Percentiles rank a stretch among this genome's conserved stretches.
Evolutionary conservation across 1,139 yeast species (phyloP).

Genomic region (Yamadazyma pseudoaaseri): DNA sequence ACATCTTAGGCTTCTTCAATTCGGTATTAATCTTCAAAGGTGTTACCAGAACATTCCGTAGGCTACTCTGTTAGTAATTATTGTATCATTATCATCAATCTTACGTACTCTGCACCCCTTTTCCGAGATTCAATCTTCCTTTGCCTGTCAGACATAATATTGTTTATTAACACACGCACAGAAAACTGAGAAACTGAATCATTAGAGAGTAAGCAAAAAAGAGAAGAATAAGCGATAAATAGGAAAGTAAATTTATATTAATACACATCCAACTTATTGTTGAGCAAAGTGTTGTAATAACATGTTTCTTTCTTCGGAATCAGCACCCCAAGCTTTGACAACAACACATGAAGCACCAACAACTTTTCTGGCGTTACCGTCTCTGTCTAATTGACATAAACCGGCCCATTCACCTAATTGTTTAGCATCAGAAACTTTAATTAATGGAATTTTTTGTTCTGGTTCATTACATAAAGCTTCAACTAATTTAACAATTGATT

Average conservation of each 20-base stretch:
- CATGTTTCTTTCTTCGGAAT: slow-evolving; percentile 96
- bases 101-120: slow-evolving; percentile 45
- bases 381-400: slow-evolving; percentile 99
- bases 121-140: slow-evolving; percentile 28
- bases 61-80: slow-evolving; percentile 11
- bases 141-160: slow-evolving; percentile 13
- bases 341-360: slow-evolving; percentile 99
- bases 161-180: no score
- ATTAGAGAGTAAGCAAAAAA: no score
- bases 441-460: slow-evolving; percentile 94
- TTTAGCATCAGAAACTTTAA: slow-evolving; percentile 99
- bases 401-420: slow-evolving; percentile 99
- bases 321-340: slow-evolving; percentile 99
- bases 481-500: slow-evolving; percentile 92
- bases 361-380: slow-evolving; percentile 99
- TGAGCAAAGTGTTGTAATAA: slow-evolving; percentile 95
- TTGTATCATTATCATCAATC: no score
- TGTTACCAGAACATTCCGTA: slow-evolving; percentile 12
- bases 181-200: no score
- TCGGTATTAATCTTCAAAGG: slow-evolving; percentile 10
- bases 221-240: background rate
- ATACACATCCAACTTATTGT: slow-evolving; percentile 48
- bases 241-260: slow-evolving; percentile 2
- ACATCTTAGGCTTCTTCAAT: slow-evolving; percentile 12
- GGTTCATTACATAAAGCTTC: slow-evolving; percentile 99